Evolutionary conservation across 768 basidiomycete genomes (phyloP), one percentile per base, ranked within the genome.

Genomic region (Leccinum boreale): DNA sequence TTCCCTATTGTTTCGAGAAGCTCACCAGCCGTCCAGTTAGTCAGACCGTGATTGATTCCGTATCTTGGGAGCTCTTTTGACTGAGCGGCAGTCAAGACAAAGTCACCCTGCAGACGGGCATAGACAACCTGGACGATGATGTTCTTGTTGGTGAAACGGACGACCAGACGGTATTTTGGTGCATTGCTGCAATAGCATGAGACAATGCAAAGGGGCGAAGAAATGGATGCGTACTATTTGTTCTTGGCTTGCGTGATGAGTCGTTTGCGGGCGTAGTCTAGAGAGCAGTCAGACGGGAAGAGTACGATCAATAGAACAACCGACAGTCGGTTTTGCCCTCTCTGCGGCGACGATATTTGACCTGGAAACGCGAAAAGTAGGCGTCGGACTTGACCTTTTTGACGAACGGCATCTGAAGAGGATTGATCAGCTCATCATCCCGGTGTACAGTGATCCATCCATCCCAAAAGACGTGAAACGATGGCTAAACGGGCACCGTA

Each of bases 301-400:
- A 33, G n/a, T 24, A 50, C 6, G 15, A 46, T 52, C 15, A 52
- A 57, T 14, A 50, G 17, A 29, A 23, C n/a, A 35, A 75, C 86
- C 67, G 59, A 92, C 92, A 99, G 73, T 99, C 97, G 60, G 97
- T 99, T 83, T 96, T 98, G 59, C 97, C 97, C 80, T 99, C 97
- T 74, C 94, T 87, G 65, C 97, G 82, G 71, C 97, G 82, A 73
- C 96, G 91, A 78, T 97, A 97, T 81, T 98, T 98, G 70, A 98
- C 95, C 81, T 97, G 94, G 83, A 89, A 97, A 62, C 95, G 87
- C 61, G 94, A 97, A 81, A 93, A 97, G 88, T 98, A 98, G 70
- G 96, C 92, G 74, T 86, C 85, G 70, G 92, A 91, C 83, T 99
- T 98, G 81, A 95, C 75, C 66, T 89, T 88, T 81, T 98, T 98